Base-by-base conservation (phyloP, 2,329 filamentous ascomycete genomes). In the Ophiocordyceps camponoti-rufipedis region DNA sequence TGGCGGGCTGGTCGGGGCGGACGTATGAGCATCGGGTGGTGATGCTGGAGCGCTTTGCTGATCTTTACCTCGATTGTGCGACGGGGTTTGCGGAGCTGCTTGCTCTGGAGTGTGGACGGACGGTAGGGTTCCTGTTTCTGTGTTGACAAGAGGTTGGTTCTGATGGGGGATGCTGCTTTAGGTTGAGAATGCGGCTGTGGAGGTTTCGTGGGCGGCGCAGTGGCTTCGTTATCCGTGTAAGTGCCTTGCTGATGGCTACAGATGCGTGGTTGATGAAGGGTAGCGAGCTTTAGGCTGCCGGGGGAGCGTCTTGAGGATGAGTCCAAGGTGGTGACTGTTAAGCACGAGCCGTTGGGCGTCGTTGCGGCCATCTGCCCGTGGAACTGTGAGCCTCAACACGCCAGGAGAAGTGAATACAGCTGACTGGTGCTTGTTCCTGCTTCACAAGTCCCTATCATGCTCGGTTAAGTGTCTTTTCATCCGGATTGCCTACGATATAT, bases 321-420 rank as follows among this genome's bases (percentile, higher is more conserved):
- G 28, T 40, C 43, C 10, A 44, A 32, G 28, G 43, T 41, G 9
- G 38, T 33, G 4, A 32, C 12, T 6, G 33, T 41, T 1, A 44
- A 8, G 5, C 43, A 31, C 12, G 43, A 44, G 43, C 65, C 65
- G 1, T 50, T 68, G 23, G 65, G 65, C 0, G 63, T 67, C 6
- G 46, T 47, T 18, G 46, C 28, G 2, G 70, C 60, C 18, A 72
- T 74, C 43, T 59, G 69, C 2, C 69, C 70, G 2, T 74, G 70
- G 69, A 74, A 74, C 51, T 71, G 69, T 53, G 71, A 72, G 12
- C 7, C 9, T 38, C 4, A 7, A 8, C 9, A 7, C 5, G 14
- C 35, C 14, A 16, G 6, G 7, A 16, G 4, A 16, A 4, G 35
- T 1, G n/a, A 2, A 9, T 38, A n/a, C n/a, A 18, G 35, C 35